These are phyloP conservation scores for Blastobotrys illinoisensis DNA, from an alignment of 1,139 yeast species.

Conservation along the genomic window DNA sequence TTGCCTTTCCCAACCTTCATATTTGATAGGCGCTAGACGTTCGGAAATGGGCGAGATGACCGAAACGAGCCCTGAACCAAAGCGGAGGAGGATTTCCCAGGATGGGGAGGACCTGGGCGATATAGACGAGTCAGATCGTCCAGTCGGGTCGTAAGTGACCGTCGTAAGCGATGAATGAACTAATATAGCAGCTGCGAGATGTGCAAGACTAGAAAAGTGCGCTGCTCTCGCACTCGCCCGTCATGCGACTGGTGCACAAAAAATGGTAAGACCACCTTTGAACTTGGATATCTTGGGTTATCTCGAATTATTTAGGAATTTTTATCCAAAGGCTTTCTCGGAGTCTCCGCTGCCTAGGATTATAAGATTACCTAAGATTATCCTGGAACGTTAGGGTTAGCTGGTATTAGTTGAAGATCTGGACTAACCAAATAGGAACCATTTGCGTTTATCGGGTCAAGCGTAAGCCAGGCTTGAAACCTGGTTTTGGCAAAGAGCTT, in stretches of 20 bases:
- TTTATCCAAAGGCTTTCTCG: not conserved
- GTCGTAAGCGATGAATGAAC: not conserved
- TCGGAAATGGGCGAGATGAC: not conserved
- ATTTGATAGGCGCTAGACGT: not conserved
- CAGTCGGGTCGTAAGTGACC: constrained; percentile 7
- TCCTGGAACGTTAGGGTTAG: too few species aligned
- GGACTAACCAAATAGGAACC: too few species aligned
- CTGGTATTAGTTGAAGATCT: too few species aligned
- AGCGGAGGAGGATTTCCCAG: not conserved
- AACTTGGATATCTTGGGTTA: too few species aligned
- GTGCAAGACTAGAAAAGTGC: constrained; percentile 21
- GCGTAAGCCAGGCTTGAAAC: constrained; percentile 21
- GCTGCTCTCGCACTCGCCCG: constrained; percentile 19
- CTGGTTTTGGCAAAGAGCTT: constrained; percentile 22
- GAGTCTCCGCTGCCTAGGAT: too few species aligned
- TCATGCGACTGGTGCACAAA: constrained; percentile 17
- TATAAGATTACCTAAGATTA: too few species aligned
- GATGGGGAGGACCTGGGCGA: not conserved
- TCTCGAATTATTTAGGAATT: not conserved
- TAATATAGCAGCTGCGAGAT: constrained; percentile 13
- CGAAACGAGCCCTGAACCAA: not conserved
- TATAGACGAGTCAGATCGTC: constrained; percentile 1
- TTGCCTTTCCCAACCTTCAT: not conserved
- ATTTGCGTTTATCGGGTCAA: constrained; percentile 19
- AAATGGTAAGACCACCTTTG: constrained; percentile 15